Evolutionary conservation across 176 grass and related monocot genomes (phyloP).

Genomic region (Elymus sibiricus): DNA sequence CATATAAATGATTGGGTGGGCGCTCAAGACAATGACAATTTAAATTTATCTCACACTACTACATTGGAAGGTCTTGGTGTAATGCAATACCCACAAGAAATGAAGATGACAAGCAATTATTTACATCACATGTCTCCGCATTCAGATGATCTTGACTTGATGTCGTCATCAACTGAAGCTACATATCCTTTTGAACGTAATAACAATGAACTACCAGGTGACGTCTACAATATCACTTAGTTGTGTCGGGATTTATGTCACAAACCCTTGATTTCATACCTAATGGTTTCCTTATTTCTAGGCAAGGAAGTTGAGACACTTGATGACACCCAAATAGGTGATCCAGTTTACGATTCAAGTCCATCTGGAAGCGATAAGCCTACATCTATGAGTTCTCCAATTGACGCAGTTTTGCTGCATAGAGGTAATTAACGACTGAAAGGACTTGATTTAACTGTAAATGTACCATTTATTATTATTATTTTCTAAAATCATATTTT

Average conservation of each 20-base stretch:
- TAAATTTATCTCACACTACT: background rate
- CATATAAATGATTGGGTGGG: conserved; percentile 32
- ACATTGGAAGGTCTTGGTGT: background rate
- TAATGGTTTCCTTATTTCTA: conserved; percentile 6
- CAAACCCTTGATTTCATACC: background rate
- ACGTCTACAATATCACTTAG: background rate
- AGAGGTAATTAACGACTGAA: conserved; percentile 23
- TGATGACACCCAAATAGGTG: conserved; percentile 25
- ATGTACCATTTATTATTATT: background rate
- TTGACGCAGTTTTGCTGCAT: conserved; percentile 26
- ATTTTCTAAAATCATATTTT: background rate
- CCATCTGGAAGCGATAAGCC: conserved; percentile 37
- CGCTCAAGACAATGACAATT: conserved; percentile 9
- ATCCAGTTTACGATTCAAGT: conserved; percentile 57
- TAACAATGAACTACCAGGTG: conserved; percentile 31
- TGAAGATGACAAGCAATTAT: conserved; percentile 28
- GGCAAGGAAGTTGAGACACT: conserved; percentile 29
- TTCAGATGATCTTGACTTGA: conserved; percentile 35
- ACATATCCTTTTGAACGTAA: conserved; percentile 24
- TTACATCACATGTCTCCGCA: conserved; percentile 27
- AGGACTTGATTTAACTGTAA: background rate
- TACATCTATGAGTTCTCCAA: conserved; percentile 28
- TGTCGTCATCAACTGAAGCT: conserved; percentile 31
- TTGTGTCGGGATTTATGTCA: background rate
- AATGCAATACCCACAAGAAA: conserved; percentile 36